Evolutionary conservation across 495 filamentous ascomycete species (phyloP), one percentile per base, ranked within the genome.

Genomic region (Lophium mytilinum): DNA sequence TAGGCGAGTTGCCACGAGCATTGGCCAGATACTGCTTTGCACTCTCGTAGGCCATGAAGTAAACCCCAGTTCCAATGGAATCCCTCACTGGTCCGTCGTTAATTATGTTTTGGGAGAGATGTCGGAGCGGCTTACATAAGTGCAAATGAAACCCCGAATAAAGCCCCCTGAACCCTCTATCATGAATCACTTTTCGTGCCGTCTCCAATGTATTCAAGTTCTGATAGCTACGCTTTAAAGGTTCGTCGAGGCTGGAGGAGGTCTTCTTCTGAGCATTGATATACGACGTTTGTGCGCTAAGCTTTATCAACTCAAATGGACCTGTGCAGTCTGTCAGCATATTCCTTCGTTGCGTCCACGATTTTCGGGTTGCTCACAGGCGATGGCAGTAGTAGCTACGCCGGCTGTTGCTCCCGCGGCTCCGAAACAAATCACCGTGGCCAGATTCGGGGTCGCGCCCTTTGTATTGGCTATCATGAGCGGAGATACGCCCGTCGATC

Each of bases 241-340:
- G 82, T 41, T 83, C 77, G 58, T 79, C 80, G 14, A 84, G 72
- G 60, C 78, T 37, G 45, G 17, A 55, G 19, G 48, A 33, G 18
- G 19, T 82, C 10, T 85, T 83, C 39, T 81, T 75, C 35, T 82
- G 78, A 4, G 79, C 85, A 76, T 95, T 83, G 57, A 95, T 72
- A n/a, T 93, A 84, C 0, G 90, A 91, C 10, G 93, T 76, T 69
- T 96, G 91, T 12, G 90, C 89, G 53, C 87, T 92, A 51, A 95
- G 79, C 37, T 96, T 96, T 30, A 91, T 93, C 59, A 96, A 76
- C 72, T 96, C 91, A 68, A 96, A 95, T 24, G 91, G 91, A 67
- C 89, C 89, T 94, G 59, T 1, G 33, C 11, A 37, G 19, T 50
- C 12, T 10, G n/a, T 60, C 59, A 24, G 39, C 37, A 30, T 30